A percentile compares a stretch with the other conserved stretches of the same genome.
These are phyloP conservation scores for Acrocalymma vagum DNA, from an alignment of 2,329 filamentous ascomycete species.

Conservation along the genomic window DNA sequence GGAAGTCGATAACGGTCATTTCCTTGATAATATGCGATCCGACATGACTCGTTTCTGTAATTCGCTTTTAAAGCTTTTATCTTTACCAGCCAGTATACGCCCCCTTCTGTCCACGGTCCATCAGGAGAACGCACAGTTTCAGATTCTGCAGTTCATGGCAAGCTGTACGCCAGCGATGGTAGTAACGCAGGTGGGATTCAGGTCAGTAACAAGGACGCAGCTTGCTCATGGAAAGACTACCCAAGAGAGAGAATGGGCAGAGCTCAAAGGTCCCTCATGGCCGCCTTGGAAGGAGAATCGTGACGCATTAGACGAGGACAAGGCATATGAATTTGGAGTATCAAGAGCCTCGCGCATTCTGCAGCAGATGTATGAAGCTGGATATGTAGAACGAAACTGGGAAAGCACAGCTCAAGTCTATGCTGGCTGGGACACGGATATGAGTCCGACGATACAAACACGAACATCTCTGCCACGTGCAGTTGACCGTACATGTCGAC, in stretches of 20 bases:
- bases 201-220: conserved; percentile 64
- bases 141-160: conserved; percentile 66
- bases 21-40: conserved; percentile 12
- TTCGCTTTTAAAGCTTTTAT: conserved; percentile 56
- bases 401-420: conserved; percentile 63
- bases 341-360: conserved; percentile 66
- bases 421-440: conserved; percentile 70
- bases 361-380: conserved; percentile 66
- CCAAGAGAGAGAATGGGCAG: conserved; percentile 65
- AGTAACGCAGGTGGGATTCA: conserved; percentile 66
- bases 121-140: conserved; percentile 67
- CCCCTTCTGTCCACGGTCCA: conserved; percentile 58
- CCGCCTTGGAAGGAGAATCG: conserved; percentile 72
- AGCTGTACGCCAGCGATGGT: conserved; percentile 61
- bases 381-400: conserved; percentile 61
- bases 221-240: conserved; percentile 65
- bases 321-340: conserved; percentile 63
- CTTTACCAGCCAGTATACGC: conserved; percentile 55
- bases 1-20: no score
- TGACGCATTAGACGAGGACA: conserved; percentile 67
- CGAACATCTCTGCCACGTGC: conserved; percentile 53
- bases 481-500: no score
- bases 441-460: conserved; percentile 70
- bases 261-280: conserved; percentile 68
- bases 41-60: conserved; percentile 57